phyloP scores from a whole-genome alignment of 805 yeast species.

The Candida quercuum region DNA sequence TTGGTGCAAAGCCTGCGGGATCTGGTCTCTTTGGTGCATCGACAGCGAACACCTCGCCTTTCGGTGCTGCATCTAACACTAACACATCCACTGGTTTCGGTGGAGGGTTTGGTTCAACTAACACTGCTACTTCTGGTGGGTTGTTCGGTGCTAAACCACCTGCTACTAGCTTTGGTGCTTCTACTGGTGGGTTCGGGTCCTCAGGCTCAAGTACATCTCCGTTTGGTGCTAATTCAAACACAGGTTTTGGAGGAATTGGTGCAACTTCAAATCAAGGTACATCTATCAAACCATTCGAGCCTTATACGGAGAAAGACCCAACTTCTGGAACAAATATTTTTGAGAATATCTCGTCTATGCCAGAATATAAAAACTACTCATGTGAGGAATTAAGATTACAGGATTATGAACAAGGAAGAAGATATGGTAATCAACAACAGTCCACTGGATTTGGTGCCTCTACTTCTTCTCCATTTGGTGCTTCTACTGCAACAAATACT shows the following conservation, averaged over 20 bases:
- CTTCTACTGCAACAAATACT: slow-evolving; percentile 19
- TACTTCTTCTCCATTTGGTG: slow-evolving; percentile 18
- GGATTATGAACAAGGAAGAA: slow-evolving; percentile 76
- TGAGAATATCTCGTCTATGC: slow-evolving; percentile 83
- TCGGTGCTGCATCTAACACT: slow-evolving; percentile 27
- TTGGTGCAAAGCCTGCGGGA: slow-evolving; percentile 4
- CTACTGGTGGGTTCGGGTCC: slow-evolving; percentile 27
- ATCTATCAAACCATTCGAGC: slow-evolving; percentile 60
- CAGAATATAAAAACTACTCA: slow-evolving; percentile 77
- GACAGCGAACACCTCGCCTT: slow-evolving; percentile 29
- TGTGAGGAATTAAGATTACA: slow-evolving; percentile 85
- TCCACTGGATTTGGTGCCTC: neutral
- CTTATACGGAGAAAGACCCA: slow-evolving; percentile 68
- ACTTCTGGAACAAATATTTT: slow-evolving; percentile 52
- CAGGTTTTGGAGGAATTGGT: slow-evolving; percentile 22
- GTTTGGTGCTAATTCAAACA: slow-evolving; percentile 11
- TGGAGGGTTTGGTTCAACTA: slow-evolving; percentile 8
- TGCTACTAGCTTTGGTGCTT: slow-evolving; percentile 24
- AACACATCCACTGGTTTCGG: slow-evolving; percentile 26
- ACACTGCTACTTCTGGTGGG: slow-evolving; percentile 19
- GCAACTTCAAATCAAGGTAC: slow-evolving; percentile 55
- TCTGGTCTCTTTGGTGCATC: slow-evolving; percentile 12
- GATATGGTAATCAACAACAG: slow-evolving; percentile 41
- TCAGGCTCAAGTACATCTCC: slow-evolving; percentile 11
- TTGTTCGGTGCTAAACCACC: slow-evolving; percentile 22